Evolutionary conservation across 768 basidiomycete genomes (phyloP).

Genomic region (Lyophyllum atratum): DNA sequence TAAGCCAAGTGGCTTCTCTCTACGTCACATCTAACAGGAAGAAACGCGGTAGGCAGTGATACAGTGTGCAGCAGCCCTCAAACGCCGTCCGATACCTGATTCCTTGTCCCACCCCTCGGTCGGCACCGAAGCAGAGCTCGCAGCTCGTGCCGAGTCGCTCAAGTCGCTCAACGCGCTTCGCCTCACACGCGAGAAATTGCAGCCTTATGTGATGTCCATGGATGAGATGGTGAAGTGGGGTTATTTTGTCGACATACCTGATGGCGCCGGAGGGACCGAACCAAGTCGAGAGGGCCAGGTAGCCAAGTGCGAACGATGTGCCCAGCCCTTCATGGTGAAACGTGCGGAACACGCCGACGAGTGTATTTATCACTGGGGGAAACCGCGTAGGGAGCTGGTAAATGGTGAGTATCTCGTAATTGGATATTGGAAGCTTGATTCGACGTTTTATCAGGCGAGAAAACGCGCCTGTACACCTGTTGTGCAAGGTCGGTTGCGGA

Average conservation of each 20-base stretch:
- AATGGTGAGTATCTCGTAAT: conserved; percentile 52
- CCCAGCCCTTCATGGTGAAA: conserved; percentile 66
- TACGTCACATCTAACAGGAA: conserved; percentile 10
- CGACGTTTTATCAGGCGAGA: conserved; percentile 53
- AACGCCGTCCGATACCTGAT: conserved; percentile 55
- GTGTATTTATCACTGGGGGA: conserved; percentile 88
- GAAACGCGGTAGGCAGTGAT: conserved; percentile 44
- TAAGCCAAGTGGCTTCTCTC: conserved; percentile 31
- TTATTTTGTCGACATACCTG: conserved; percentile 71
- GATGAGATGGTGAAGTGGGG: conserved; percentile 66
- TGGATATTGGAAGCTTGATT: neutral
- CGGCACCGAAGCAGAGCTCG: conserved; percentile 71
- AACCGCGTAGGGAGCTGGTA: conserved; percentile 55
- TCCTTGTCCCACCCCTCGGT: conserved; percentile 68
- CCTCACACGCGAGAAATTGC: conserved; percentile 54
- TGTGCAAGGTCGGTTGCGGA: conserved; percentile 65
- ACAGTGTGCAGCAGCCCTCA: conserved; percentile 50
- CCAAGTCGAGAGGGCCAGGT: conserved; percentile 65
- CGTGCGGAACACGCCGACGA: conserved; percentile 54
- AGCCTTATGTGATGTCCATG: conserved; percentile 58
- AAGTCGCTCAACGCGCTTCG: conserved; percentile 54
- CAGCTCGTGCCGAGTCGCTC: conserved; percentile 53
- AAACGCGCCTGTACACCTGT: conserved; percentile 71
- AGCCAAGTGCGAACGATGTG: conserved; percentile 80
- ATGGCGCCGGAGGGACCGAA: conserved; percentile 60